Base-by-base conservation (phyloP, 768 basidiomycete genomes). In the Suillus subluteus region DNA sequence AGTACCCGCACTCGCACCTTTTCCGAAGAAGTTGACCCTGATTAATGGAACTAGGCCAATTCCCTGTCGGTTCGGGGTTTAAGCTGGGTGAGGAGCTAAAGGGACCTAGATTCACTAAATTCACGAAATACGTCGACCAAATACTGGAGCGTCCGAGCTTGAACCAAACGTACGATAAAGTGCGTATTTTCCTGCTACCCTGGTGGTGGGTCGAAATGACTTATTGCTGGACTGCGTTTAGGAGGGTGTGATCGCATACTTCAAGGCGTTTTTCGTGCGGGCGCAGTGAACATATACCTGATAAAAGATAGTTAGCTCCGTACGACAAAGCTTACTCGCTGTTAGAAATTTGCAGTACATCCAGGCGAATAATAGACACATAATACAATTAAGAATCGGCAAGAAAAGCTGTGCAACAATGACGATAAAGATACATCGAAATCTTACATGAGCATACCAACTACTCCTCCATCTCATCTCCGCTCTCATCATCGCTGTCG, bases 401-500 rank as follows among this genome's bases (percentile, higher is more conserved):
- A 21, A 61, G 2, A 26, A 61, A 43, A 43, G 26, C 55, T 37
- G 21, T n/a, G 2, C 35, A 32, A 61, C 26, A 30, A 41, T 21
- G 41, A 61, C 58, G 1, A 8, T 58, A 61, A 23, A 11, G 26
- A 30, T 41, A 58, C 58, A 38, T 26, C 54, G 54, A 55, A 21
- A 55, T 18, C 9, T 35, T 56, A 56, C 32, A 56, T 6, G 18
- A 30, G 11, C 40, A 63, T 21, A 62, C 12, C 15, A 30, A 35
- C 67, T 66, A 84, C 76, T 86, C 84, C 70, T 86, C 79, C 86
- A 87, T 87, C 66, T 87, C 89, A 44, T 89, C 89, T 32, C 81
- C 89, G 64, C 87, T 87, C 55, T 89, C 89, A 58, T 88, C 89
- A 26, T 94, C 94, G 63, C 88, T 89, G 63, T 92, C 91, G 67